Conservation (phyloP, 2,329 filamentous ascomycete genomes). For the Leptographium wingfieldii region DNA sequence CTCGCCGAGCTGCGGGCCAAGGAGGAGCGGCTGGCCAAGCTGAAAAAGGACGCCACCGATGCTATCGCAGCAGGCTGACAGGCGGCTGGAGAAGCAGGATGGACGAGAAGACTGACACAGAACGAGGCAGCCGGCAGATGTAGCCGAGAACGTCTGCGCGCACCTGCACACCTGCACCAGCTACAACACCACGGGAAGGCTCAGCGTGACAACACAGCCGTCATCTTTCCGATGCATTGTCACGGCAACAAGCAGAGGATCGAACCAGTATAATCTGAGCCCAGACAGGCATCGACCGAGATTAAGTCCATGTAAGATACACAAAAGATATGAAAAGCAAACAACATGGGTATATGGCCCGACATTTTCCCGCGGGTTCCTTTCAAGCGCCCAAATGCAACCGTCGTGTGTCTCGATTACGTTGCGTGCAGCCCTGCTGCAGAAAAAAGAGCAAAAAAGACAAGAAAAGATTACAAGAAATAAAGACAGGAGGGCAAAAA, state of each 20-base stretch:
- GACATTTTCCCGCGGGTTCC: not conserved
- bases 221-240: not conserved
- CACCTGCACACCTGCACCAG: no score
- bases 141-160: no score
- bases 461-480: not conserved
- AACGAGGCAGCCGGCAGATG: not conserved
- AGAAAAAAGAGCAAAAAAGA: not conserved
- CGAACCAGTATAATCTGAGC: not conserved
- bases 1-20: constrained; percentile 50
- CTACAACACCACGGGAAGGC: no score
- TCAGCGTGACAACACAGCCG: no score
- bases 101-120: not conserved
- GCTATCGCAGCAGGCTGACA: constrained; percentile 10
- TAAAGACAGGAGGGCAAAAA: not conserved
- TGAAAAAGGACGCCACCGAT: constrained; percentile 38
- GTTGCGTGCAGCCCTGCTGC: not conserved
- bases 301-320: not conserved
- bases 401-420: not conserved
- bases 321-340: not conserved
- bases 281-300: not conserved
- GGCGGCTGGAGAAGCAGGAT: not conserved
- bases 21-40: constrained; percentile 45
- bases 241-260: not conserved
- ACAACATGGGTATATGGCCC: not conserved
- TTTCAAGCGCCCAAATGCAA: not conserved